A percentile compares a stretch with the other conserved stretches of the same genome.
Evolutionary conservation across 768 basidiomycete genomes (phyloP).

Genomic region (Lentinula detonsa): DNA sequence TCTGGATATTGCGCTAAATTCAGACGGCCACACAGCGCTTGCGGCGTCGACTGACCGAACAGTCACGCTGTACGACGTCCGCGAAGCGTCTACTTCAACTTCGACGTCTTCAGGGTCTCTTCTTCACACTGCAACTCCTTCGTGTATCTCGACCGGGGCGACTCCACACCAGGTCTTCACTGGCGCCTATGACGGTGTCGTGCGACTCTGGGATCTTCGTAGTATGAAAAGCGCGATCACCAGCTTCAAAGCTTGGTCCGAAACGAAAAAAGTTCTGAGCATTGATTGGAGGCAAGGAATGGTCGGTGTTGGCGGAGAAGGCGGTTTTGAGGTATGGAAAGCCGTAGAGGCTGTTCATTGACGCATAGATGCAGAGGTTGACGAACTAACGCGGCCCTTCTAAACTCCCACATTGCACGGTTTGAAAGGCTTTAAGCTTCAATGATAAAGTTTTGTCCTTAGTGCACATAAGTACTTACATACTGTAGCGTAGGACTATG

Average conservation of each 20-base stretch:
- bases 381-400: neutral
- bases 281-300: conserved; percentile 54
- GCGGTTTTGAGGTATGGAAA: conserved; percentile 61
- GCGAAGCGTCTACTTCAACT: conserved; percentile 29
- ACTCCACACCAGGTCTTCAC: conserved; percentile 52
- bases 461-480: too few relatives aligned
- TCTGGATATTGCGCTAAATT: conserved; percentile 49
- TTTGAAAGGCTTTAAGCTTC: neutral
- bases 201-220: conserved; percentile 73
- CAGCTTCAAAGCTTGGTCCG: conserved; percentile 56
- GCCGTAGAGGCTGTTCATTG: conserved; percentile 29
- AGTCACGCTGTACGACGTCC: conserved; percentile 65
- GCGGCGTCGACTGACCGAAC: conserved; percentile 73
- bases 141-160: conserved; percentile 41
- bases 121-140: conserved; percentile 60
- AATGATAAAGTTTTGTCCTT: neutral
- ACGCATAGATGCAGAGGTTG: neutral
- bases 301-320: conserved; percentile 57
- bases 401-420: too few relatives aligned
- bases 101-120: conserved; percentile 36
- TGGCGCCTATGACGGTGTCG: conserved; percentile 75
- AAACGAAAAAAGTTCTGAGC: conserved; percentile 49
- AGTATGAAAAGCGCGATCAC: conserved; percentile 61
- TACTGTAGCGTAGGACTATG: too few relatives aligned
- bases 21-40: conserved; percentile 39